Percentiles rank a stretch among this genome's conserved stretches.
Conservation (phyloP, 352 stramenopile species). For the Phytophthora lateralis region DNA sequence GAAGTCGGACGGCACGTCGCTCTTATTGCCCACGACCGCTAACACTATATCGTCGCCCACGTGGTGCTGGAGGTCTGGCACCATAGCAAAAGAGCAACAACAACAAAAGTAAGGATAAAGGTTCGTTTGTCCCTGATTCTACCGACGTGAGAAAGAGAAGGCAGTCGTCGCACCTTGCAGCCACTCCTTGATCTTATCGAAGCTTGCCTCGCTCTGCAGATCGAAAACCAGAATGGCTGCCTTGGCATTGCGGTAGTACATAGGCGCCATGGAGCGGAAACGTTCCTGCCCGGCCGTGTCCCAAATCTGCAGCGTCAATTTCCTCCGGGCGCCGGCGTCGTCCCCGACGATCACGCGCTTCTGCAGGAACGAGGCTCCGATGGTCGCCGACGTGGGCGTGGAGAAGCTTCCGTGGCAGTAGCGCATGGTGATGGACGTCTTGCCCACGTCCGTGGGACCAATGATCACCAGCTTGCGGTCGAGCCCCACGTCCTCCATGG, state of each 20-base stretch:
- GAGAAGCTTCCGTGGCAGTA: constrained; percentile 89
- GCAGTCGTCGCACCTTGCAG: constrained; percentile 53
- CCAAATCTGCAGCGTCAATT: constrained; percentile 91
- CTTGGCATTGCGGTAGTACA: constrained; percentile 92
- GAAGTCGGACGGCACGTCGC: constrained; percentile 67
- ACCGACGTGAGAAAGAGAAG: background rate
- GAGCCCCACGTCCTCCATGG: constrained; percentile 86
- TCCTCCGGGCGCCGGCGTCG: constrained; percentile 50
- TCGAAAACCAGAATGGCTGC: constrained; percentile 89
- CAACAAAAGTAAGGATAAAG: background rate
- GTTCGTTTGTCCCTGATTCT: constrained; percentile 6
- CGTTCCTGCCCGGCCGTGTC: constrained; percentile 57
- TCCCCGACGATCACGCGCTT: constrained; percentile 81
- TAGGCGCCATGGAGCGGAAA: constrained; percentile 89
- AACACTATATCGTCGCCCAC: constrained; percentile 83
- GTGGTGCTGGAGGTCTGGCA: constrained; percentile 74
- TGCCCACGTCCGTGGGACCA: constrained; percentile 88
- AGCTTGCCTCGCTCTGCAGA: constrained; percentile 73
- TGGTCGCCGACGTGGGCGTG: constrained; percentile 84
- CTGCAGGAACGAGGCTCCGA: constrained; percentile 88
- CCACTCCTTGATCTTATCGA: constrained; percentile 90
- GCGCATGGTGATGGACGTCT: constrained; percentile 90
- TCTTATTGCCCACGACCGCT: constrained; percentile 87
- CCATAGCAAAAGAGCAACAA: constrained; percentile 3
- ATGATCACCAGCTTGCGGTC: constrained; percentile 91